Evolutionary conservation across 306 rosid species (phyloP).

Genomic region (Abrus precatorius): DNA sequence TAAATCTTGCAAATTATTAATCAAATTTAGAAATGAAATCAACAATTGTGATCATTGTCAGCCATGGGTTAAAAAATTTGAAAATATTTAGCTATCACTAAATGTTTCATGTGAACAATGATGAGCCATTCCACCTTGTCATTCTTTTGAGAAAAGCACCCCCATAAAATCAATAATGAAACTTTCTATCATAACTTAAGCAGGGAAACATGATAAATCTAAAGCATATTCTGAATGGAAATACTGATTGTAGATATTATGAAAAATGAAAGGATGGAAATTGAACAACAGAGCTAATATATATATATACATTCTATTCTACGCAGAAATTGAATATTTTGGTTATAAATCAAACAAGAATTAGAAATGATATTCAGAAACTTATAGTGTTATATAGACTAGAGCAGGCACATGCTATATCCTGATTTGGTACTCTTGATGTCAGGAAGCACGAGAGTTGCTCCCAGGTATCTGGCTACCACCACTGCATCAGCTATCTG

Average conservation of each 20-base stretch:
- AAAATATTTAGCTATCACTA: too few species aligned
- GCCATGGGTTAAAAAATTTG: too few species aligned
- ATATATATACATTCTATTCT: too few species aligned
- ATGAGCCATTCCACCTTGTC: too few species aligned
- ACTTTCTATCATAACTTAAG: too few species aligned
- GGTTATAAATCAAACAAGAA: too few species aligned
- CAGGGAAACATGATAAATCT: neutral
- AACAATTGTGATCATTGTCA: neutral
- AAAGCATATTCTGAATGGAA: neutral
- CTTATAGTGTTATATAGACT: neutral
- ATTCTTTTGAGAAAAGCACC: too few species aligned
- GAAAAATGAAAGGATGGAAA: too few species aligned
- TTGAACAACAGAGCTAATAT: too few species aligned
- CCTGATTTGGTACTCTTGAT: slow-evolving; percentile 49
- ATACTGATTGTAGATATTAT: neutral
- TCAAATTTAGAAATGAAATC: slow-evolving; percentile 4
- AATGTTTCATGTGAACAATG: too few species aligned
- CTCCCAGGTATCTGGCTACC: slow-evolving; percentile 55
- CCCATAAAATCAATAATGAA: neutral
- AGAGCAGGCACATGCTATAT: slow-evolving; percentile 50
- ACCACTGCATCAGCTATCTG: slow-evolving; percentile 61
- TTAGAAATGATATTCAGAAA: slow-evolving; percentile 3
- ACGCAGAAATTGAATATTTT: too few species aligned
- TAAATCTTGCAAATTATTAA: neutral
- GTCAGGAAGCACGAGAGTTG: slow-evolving; percentile 60